Conservation (phyloP, 495 filamentous ascomycete genomes). For the Daldinia caldariorum region DNA sequence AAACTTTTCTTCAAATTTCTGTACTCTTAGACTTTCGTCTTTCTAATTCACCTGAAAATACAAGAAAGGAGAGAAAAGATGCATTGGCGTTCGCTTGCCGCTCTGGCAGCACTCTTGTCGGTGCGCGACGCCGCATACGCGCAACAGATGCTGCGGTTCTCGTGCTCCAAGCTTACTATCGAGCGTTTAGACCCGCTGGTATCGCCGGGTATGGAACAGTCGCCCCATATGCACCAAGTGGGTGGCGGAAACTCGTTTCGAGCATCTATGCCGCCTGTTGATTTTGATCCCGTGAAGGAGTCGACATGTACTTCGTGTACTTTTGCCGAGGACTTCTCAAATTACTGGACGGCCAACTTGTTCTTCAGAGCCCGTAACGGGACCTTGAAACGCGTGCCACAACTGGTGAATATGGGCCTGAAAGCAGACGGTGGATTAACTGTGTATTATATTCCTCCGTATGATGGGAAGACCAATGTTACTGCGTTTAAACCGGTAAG, state of each 20-base stretch:
- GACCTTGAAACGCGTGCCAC: slow-evolving; percentile 54
- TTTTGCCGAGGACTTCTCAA: slow-evolving; percentile 51
- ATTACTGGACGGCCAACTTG: slow-evolving; percentile 57
- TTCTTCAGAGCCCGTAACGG: slow-evolving; percentile 55
- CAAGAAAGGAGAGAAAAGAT: slow-evolving; percentile 46
- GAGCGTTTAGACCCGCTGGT: slow-evolving; percentile 45
- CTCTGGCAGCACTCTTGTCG: slow-evolving; percentile 51
- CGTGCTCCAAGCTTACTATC: slow-evolving; percentile 42
- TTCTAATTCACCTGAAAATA: not conserved
- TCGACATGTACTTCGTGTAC: slow-evolving; percentile 51
- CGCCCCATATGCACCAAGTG: slow-evolving; percentile 55
- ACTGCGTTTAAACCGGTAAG: slow-evolving; percentile 57
- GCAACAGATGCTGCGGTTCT: slow-evolving; percentile 58
- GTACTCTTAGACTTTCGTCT: not conserved
- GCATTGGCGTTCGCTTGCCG: slow-evolving; percentile 57
- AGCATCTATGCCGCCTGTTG: slow-evolving; percentile 45
- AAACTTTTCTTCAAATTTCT: not conserved
- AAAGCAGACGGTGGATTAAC: slow-evolving; percentile 53
- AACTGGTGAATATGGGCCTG: slow-evolving; percentile 49
- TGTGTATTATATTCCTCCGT: slow-evolving; percentile 56
- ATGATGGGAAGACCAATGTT: slow-evolving; percentile 51
- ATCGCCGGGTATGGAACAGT: slow-evolving; percentile 42
- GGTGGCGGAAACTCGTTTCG: slow-evolving; percentile 54
- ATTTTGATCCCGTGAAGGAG: slow-evolving; percentile 38
- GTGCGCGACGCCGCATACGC: slow-evolving; percentile 50